phyloP scores from a whole-genome alignment of 1,139 yeast genomes.

The Yamadazyma atmosphaerica region DNA sequence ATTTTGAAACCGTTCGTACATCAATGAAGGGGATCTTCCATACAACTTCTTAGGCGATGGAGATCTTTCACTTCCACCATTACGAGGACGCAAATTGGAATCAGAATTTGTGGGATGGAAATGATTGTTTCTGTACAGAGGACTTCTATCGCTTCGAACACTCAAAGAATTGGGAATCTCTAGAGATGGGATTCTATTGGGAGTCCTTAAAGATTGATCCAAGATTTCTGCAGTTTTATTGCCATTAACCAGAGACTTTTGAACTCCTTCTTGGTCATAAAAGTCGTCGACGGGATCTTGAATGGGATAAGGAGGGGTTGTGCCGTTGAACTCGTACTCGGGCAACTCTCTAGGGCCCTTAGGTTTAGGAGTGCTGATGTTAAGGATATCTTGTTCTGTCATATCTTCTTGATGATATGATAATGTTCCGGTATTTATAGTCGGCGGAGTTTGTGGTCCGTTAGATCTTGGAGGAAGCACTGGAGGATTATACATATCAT shows the following conservation, averaged over 20 bases:
- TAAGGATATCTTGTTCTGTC: conserved; percentile 14
- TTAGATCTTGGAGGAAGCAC: conserved; percentile 3
- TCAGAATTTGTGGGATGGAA: not conserved
- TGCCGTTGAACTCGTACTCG: conserved; percentile 24
- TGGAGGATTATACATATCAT: not conserved
- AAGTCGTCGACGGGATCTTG: conserved; percentile 12
- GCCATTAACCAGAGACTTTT: conserved; percentile 3
- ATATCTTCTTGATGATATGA: not conserved
- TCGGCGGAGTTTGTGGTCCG: conserved; percentile 1
- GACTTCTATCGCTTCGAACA: not conserved
- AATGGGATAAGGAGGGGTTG: conserved; percentile 17
- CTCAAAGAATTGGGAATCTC: conserved; percentile 9
- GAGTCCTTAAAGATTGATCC: conserved; percentile 17
- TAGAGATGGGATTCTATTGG: conserved; percentile 20
- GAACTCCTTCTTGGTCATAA: not conserved
- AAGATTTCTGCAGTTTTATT: conserved; percentile 14
- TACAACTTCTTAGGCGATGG: conserved; percentile 32
- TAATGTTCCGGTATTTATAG: not conserved
- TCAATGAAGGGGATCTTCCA: conserved; percentile 18
- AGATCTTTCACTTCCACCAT: conserved; percentile 23
- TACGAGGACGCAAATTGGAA: not conserved
- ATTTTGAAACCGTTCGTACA: conserved; percentile 10
- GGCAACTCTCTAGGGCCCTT: conserved; percentile 46
- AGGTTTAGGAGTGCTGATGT: conserved; percentile 36
- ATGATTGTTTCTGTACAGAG: not conserved